Evolutionary conservation across 2,329 filamentous ascomycete genomes (phyloP).

Genomic region (Venturia aucupariae): DNA sequence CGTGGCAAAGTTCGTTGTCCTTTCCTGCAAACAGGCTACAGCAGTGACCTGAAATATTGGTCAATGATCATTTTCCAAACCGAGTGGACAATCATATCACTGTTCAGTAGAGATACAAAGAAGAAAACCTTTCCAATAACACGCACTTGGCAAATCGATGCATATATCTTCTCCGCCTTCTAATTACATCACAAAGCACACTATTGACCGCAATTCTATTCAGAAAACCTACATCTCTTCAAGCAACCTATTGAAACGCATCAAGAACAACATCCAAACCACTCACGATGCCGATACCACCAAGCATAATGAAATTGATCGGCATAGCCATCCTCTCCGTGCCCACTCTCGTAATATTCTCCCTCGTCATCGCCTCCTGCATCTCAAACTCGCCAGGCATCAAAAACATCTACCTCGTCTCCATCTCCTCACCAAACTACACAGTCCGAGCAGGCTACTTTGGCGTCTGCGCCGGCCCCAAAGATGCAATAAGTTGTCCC

Average conservation of each 20-base stretch:
- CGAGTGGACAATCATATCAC: background rate
- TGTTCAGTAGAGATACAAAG: background rate
- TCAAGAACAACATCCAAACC: background rate
- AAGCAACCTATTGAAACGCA: background rate
- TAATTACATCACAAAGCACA: background rate
- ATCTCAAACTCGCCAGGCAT: background rate
- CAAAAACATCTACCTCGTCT: background rate
- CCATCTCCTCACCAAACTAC: background rate
- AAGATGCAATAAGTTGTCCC: background rate
- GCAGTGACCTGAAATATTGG: background rate
- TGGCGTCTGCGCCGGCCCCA: background rate
- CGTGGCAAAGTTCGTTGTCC: background rate
- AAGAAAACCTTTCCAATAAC: background rate
- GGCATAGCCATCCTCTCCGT: background rate
- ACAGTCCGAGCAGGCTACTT: slow-evolving; percentile 3
- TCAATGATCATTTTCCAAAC: background rate
- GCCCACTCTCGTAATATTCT: background rate
- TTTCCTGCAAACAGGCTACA: background rate
- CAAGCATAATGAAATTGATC: background rate
- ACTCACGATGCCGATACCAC: background rate
- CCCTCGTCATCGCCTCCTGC: background rate
- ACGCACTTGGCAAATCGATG: background rate
- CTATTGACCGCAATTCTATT: background rate
- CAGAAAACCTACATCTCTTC: background rate
- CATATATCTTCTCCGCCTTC: background rate